Evolutionary conservation across 139 green algal genomes (phyloP).

Genomic region (Bryopsis sp.): DNA sequence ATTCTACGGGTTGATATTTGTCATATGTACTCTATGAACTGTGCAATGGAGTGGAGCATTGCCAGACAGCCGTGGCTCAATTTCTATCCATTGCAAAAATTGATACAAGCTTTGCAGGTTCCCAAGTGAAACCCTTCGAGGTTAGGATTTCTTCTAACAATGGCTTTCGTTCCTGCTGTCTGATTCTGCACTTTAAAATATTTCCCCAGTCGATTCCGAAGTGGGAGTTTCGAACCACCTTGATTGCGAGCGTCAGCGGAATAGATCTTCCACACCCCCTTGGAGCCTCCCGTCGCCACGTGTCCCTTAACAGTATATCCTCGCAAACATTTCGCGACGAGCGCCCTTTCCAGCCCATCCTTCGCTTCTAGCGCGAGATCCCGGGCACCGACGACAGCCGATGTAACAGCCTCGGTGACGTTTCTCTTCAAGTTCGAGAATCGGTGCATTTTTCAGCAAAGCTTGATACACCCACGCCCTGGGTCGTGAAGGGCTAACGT

Average conservation of each 20-base stretch:
- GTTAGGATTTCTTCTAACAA: no score
- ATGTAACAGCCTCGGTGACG: background rate
- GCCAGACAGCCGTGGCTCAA: no score
- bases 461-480: no score
- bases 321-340: constrained; percentile 11
- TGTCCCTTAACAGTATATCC: constrained; percentile 12
- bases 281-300: constrained; percentile 16
- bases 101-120: no score
- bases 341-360: background rate
- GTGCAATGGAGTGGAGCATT: no score
- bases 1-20: no score
- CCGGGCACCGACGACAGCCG: background rate
- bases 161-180: no score
- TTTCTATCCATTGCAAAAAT: no score
- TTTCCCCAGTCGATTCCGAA: background rate
- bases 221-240: constrained; percentile 2
- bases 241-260: constrained; percentile 20
- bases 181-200: no score
- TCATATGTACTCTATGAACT: no score
- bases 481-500: no score
- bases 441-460: constrained; percentile 12
- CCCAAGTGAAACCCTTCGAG: no score
- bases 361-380: constrained; percentile 11
- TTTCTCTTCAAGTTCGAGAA: background rate
- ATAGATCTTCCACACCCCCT: constrained; percentile 31